Evolutionary conservation across 352 stramenopile species (phyloP), one percentile per base, ranked within the genome.

Genomic region (Globisporangium rhizosaccharum): DNA sequence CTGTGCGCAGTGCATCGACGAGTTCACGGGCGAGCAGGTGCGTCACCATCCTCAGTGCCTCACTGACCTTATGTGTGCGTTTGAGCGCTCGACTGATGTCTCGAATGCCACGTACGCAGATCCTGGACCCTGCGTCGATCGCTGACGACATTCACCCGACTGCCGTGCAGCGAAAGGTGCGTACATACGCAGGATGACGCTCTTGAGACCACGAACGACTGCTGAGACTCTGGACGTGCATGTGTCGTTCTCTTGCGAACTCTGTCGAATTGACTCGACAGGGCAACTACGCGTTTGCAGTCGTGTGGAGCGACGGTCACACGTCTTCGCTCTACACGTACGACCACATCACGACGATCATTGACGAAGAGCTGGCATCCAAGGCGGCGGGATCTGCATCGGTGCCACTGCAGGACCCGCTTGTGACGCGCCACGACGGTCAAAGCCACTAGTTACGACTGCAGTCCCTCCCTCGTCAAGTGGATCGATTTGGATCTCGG

Each of bases 221-320:
- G 17, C 39, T 46, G 39, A 46, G 17, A 59, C 7, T 14, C 25
- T 48, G 28, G 5, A 5, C 28, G 28, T 30, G 28, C 28, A n/a
- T 36, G 2, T 30, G 10, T 17, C 26, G 30, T 25, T 46, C 7
- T 28, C 20, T 33, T 55, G 33, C 33, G 33, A 15, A 37, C 41
- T 49, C 30, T 58, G 12, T 93, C 49, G 11, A 53, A 2, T 18
- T 9, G 20, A 33, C 15, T 53, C 67, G 30, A 23, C 82, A 97
- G 69, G 97, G 97, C 56, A 99, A 99, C 68, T 99, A 99, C 87
- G 97, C 96, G 15, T 90, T 99, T 26, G 92, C 89, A 8, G 91
- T 99, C 28, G 89, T 95, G 54, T 99, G 97, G 97, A 98, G 87
- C 53, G 97, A 99, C 70, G 97, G 96, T 12, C 97, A 99, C 79